Conservation (phyloP, 306 rosid species). For the Adenanthera pavonina region DNA sequence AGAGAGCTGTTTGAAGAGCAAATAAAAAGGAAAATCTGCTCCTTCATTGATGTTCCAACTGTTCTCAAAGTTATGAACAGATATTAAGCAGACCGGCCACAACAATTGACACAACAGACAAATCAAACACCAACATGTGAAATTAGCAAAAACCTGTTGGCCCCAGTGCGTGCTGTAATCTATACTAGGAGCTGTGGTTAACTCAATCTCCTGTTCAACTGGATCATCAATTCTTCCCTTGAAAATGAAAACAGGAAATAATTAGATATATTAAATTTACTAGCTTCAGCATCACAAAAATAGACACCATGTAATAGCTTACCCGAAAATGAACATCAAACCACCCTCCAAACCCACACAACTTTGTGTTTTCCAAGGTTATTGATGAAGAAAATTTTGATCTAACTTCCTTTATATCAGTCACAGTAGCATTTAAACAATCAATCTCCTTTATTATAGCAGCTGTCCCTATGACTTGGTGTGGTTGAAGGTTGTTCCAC, state of each 20-base stretch:
- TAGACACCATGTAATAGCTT: slow-evolving; percentile 42
- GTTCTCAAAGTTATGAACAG: slow-evolving; percentile 21
- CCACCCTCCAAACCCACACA: slow-evolving; percentile 95
- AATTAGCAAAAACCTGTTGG: slow-evolving; percentile 75
- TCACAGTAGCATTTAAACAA: slow-evolving; percentile 84
- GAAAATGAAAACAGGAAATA: slow-evolving; percentile 35
- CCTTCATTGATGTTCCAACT: slow-evolving; percentile 21
- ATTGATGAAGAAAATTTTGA: slow-evolving; percentile 62
- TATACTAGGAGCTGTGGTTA: slow-evolving; percentile 89
- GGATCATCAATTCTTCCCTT: slow-evolving; percentile 95
- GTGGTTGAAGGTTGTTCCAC: slow-evolving; percentile 93
- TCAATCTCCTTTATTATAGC: slow-evolving; percentile 81
- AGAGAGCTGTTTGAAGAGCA: not conserved
- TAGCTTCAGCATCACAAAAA: slow-evolving; percentile 16
- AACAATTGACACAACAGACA: not conserved
- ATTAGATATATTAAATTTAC: slow-evolving; percentile 22
- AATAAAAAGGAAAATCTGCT: not conserved
- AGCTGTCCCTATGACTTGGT: slow-evolving; percentile 85
- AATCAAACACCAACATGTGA: slow-evolving; percentile 17
- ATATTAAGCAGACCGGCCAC: slow-evolving; percentile 6
- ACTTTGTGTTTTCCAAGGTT: slow-evolving; percentile 59
- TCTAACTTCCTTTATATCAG: slow-evolving; percentile 77
- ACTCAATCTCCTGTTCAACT: slow-evolving; percentile 72
- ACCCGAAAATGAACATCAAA: slow-evolving; percentile 97
- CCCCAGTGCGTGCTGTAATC: slow-evolving; percentile 89